Conservation (phyloP, 768 basidiomycete species). For the Lyophyllum semitale region DNA sequence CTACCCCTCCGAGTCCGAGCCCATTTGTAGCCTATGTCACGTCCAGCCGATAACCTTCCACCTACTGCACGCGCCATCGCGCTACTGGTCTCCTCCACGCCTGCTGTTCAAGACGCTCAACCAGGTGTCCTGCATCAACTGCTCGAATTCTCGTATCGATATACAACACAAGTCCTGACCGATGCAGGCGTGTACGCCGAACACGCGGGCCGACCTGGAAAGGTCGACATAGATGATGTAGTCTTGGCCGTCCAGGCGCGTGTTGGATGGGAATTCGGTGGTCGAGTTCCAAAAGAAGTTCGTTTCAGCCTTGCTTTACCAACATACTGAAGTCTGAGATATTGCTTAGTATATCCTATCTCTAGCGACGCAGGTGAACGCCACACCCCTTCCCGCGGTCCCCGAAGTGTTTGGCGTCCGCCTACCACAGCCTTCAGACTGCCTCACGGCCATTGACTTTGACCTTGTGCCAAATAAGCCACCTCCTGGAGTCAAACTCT, state of each 20-base stretch:
- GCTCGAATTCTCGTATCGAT: constrained; percentile 84
- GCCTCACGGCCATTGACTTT: constrained; percentile 81
- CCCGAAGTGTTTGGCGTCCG: constrained; percentile 88
- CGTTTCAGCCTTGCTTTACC: constrained; percentile 16
- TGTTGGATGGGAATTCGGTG: constrained; percentile 92
- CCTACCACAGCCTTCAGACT: constrained; percentile 68
- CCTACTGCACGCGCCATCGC: constrained; percentile 85
- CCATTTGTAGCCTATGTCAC: too few species aligned
- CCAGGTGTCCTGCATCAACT: constrained; percentile 86
- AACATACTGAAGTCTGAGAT: background rate
- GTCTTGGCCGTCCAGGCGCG: constrained; percentile 83
- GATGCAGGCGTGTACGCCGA: constrained; percentile 89
- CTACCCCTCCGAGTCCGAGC: background rate
- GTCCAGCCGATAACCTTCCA: constrained; percentile 69
- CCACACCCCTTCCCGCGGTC: constrained; percentile 78
- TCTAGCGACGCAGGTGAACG: constrained; percentile 81
- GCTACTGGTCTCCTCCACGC: constrained; percentile 79
- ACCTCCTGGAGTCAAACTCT: constrained; percentile 73
- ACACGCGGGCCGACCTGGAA: constrained; percentile 76
- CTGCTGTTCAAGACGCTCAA: constrained; percentile 83
- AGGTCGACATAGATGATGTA: constrained; percentile 83
- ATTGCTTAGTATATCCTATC: constrained; percentile 67
- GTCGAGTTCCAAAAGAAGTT: constrained; percentile 88
- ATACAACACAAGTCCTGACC: constrained; percentile 79
- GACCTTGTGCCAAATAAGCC: constrained; percentile 85